These are phyloP conservation scores for Acanthamoeba culbertsoni DNA, from an alignment of 208 protist species.

Conservation along the genomic window DNA sequence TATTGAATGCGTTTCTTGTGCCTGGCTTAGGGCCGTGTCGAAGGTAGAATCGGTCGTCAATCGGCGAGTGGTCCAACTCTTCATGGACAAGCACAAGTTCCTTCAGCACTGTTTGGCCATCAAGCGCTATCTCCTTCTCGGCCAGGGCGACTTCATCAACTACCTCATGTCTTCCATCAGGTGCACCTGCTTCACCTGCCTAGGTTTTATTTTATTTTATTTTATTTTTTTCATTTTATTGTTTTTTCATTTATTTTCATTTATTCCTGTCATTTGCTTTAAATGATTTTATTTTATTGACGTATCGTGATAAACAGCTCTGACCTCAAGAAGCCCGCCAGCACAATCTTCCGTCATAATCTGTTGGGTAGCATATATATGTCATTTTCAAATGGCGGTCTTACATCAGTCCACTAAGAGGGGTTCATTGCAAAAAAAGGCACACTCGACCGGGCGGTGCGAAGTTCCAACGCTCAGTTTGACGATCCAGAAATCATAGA, in stretches of 20 bases:
- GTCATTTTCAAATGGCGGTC: too few species aligned
- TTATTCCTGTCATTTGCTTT: too few species aligned
- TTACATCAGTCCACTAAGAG: too few species aligned
- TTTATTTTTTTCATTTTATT: not conserved
- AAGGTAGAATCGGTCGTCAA: slow-evolving; percentile 32
- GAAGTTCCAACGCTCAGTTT: slow-evolving; percentile 75
- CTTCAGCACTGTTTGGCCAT: slow-evolving; percentile 75
- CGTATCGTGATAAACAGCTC: not conserved
- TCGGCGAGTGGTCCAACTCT: slow-evolving; percentile 64
- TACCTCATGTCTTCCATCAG: slow-evolving; percentile 81
- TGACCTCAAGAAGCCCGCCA: slow-evolving; percentile 68
- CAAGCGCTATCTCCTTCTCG: slow-evolving; percentile 83
- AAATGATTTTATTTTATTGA: not conserved
- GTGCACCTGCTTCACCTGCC: not conserved
- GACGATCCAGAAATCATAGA: slow-evolving; percentile 75
- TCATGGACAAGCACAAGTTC: slow-evolving; percentile 77
- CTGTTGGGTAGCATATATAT: slow-evolving; percentile 56
- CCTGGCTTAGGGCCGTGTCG: not conserved
- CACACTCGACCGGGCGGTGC: slow-evolving; percentile 78
- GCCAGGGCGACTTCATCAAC: slow-evolving; percentile 87
- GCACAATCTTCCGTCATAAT: slow-evolving; percentile 75
- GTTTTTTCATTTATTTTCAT: not conserved
- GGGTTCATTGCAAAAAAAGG: too few species aligned
- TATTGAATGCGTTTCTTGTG: not conserved
- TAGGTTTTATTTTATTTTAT: not conserved